Evolutionary conservation across 1,284 basidiomycete species (phyloP), one percentile per base, ranked within the genome.

Genomic region (Cutaneotrichosporon sp.): DNA sequence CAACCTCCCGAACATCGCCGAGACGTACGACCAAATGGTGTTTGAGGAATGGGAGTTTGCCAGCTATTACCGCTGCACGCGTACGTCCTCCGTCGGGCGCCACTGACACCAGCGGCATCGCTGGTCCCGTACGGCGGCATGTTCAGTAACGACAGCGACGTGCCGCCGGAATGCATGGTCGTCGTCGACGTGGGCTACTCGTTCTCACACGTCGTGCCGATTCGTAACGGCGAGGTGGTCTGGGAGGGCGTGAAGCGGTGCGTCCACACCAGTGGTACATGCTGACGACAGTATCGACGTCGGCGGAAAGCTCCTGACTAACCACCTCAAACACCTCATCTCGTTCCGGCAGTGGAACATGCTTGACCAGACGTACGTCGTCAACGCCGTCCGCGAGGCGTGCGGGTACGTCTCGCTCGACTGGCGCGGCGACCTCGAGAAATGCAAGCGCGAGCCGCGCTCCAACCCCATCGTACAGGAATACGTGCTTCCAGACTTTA

Each of bases 301-400:
- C 23, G 92, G 92, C 48, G 93, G 93, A 47, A 96, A 96, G 75
- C 79, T 97, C 13, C 74, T 97, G 52, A 97, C 93, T 22, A 97
- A 96, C 75, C 87, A 94, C 49, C 80, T 97, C 34, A 96, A 97
- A 67, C 89, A 93, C 68, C 80, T 92, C 46, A 83, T 94, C 12
- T 94, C 90, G 12, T 97, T 90, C 73, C 84, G 90, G 30, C 93
- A 97, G 68, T 94, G 90, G 87, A 91, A 97, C 73, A 90, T 97
- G 88, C 91, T 92, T 83, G 91, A 97, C 68, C 88, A 60, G 75
- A 91, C 89, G 1, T 83, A 87, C 73, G 86, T 97, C 65, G 86
- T 96, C 76, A 91, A 92, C 75, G 82, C 88, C 59, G 86, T 92
- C 64, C 92, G 94, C 70, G 89, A 85, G 68, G 75, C 80, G 13